Conservation (phyloP, 2,329 filamentous ascomycete species). For the Ambrosiella cleistominuta region DNA sequence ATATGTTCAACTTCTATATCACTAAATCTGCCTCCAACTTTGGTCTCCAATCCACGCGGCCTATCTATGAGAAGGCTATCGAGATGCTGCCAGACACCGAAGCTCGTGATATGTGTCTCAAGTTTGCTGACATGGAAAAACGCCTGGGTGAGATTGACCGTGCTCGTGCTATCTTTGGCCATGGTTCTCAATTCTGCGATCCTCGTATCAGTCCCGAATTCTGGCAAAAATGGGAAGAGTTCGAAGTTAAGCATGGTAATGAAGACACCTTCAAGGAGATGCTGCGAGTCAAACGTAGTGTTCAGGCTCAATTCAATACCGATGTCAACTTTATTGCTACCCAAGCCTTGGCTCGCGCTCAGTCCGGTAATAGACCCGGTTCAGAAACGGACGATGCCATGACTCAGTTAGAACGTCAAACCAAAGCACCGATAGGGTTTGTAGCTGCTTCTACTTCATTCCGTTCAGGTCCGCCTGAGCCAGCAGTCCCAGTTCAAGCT, state of each 20-base stretch:
- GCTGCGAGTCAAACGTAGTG: conserved; percentile 90
- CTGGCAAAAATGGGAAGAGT: conserved; percentile 93
- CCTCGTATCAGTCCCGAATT: conserved; percentile 77
- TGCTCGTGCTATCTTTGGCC: conserved; percentile 85
- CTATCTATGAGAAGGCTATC: conserved; percentile 93
- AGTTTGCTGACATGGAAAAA: conserved; percentile 94
- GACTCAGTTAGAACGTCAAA: conserved; percentile 73
- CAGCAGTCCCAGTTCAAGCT: conserved; percentile 25
- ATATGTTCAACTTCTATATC: conserved; percentile 99
- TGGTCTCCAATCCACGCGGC: conserved; percentile 78
- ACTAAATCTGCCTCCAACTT: conserved; percentile 98
- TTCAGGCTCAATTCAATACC: conserved; percentile 95
- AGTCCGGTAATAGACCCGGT: conserved; percentile 33
- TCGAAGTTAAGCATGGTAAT: conserved; percentile 95
- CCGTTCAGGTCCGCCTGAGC: conserved; percentile 50
- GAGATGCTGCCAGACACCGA: conserved; percentile 82
- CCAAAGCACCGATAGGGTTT: conserved; percentile 77
- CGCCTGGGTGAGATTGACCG: conserved; percentile 85
- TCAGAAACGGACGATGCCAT: conserved; percentile 43
- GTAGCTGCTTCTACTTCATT: conserved; percentile 43
- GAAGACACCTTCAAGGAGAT: conserved; percentile 99
- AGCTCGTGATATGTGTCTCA: conserved; percentile 94
- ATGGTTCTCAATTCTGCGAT: conserved; percentile 94
- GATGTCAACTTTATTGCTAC: conserved; percentile 98
- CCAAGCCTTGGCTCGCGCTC: conserved; percentile 71